Conservation (phyloP, 306 rosid species). For the Inga leiocalycina region DNA sequence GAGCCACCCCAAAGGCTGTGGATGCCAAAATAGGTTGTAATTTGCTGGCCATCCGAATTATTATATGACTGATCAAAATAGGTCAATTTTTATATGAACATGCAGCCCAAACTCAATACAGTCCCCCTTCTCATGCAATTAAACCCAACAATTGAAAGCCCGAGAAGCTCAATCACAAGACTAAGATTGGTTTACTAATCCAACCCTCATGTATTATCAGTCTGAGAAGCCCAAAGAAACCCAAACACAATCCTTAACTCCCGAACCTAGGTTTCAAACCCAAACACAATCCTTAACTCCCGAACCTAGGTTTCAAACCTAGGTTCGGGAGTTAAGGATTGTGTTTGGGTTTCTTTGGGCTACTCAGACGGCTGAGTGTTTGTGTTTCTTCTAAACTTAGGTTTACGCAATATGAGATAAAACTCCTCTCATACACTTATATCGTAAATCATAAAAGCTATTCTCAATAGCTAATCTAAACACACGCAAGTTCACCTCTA, state of each 20-base stretch:
- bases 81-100: not conserved
- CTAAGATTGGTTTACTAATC: not conserved
- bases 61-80: not conserved
- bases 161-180: not conserved
- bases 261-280: not conserved
- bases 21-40: too few relatives aligned
- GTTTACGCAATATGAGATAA: too few relatives aligned
- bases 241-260: not conserved
- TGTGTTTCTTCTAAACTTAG: too few relatives aligned
- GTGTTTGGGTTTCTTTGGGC: not conserved
- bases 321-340: not conserved
- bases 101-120: not conserved
- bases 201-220: not conserved
- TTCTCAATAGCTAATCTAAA: too few relatives aligned
- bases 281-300: too few relatives aligned
- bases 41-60: too few relatives aligned
- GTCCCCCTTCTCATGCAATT: not conserved
- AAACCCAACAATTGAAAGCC: not conserved
- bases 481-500: not conserved
- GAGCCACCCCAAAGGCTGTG: too few relatives aligned
- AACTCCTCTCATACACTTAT: too few relatives aligned
- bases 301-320: too few relatives aligned
- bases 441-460: too few relatives aligned
- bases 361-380: not conserved
- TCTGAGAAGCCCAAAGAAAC: not conserved